These are phyloP conservation scores for Pterulicium gracile DNA, from an alignment of 1,284 basidiomycete genomes.

Conservation along the genomic window DNA sequence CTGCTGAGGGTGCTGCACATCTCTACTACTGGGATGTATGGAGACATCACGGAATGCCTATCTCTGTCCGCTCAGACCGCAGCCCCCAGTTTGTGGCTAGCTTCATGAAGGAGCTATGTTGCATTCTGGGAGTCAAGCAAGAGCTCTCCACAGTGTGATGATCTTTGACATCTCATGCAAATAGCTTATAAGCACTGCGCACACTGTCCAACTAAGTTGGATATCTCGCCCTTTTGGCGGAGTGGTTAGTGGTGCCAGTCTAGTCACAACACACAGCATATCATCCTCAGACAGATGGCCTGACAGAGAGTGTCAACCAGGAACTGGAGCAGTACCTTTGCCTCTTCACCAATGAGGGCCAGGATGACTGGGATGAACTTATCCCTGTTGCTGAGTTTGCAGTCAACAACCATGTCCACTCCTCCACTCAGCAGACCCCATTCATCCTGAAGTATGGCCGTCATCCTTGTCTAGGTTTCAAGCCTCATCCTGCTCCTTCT, in stretches of 20 bases:
- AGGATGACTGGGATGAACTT: slow-evolving; percentile 8
- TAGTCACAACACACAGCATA: too few species aligned
- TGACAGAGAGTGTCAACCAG: slow-evolving; percentile 21
- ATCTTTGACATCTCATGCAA: too few species aligned
- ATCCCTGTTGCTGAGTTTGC: background rate
- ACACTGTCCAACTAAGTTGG: too few species aligned
- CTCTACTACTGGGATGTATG: slow-evolving; percentile 23
- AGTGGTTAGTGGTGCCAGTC: too few species aligned
- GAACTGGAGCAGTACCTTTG: background rate
- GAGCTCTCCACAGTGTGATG: too few species aligned
- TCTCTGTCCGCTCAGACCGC: slow-evolving; percentile 27
- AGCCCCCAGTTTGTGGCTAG: slow-evolving; percentile 26
- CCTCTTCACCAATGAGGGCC: slow-evolving; percentile 11
- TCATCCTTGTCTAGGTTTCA: background rate
- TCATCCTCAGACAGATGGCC: slow-evolving; percentile 27
- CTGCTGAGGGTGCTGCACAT: slow-evolving; percentile 22
- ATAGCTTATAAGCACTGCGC: too few species aligned
- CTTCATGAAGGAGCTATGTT: slow-evolving; percentile 26
- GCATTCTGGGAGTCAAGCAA: slow-evolving; percentile 19
- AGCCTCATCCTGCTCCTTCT: too few species aligned
- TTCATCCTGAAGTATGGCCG: background rate
- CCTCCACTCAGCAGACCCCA: slow-evolving; percentile 12
- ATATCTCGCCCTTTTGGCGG: too few species aligned
- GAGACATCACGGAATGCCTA: slow-evolving; percentile 25
- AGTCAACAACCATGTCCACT: background rate